Percentiles rank a stretch among this genome's conserved stretches.
These are phyloP conservation scores for Fusarium guadeloupense DNA, from an alignment of 2,329 filamentous ascomycete species.

Conservation along the genomic window DNA sequence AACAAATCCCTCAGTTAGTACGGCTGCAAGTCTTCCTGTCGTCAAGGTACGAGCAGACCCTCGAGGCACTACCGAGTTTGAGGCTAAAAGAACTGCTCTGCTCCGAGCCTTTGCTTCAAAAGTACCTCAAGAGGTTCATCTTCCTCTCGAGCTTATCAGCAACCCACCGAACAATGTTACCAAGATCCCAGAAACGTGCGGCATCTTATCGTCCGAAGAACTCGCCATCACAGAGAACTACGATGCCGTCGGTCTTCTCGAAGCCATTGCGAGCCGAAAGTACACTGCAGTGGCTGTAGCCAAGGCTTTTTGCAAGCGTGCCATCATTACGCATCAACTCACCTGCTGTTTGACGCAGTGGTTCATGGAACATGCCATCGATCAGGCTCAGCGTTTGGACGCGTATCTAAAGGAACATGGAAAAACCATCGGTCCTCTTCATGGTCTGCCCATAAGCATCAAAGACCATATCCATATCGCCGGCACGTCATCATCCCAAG, in stretches of 20 bases:
- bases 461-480: constrained; percentile 36
- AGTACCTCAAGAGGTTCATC: constrained; percentile 45
- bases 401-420: constrained; percentile 6
- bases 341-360: constrained; percentile 35
- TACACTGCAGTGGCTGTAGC: neutral
- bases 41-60: constrained; percentile 26
- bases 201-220: constrained; percentile 2
- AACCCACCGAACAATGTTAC: neutral
- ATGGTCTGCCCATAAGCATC: constrained; percentile 29
- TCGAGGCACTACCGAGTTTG: constrained; percentile 40
- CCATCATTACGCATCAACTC: constrained; percentile 32
- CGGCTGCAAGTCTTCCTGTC: constrained; percentile 11
- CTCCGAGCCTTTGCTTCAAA: constrained; percentile 45
- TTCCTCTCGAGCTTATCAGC: constrained; percentile 37
- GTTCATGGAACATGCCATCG: constrained; percentile 27
- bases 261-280: neutral
- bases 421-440: constrained; percentile 11
- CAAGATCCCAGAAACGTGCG: neutral
- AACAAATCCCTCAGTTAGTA: neutral
- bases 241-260: constrained; percentile 1
- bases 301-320: constrained; percentile 30
- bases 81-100: constrained; percentile 35
- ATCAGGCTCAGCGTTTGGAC: constrained; percentile 16
- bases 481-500: constrained; percentile 14
- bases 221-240: neutral